A percentile compares a stretch with the other conserved stretches of the same genome.
These are phyloP conservation scores for Aspergillus intermedius DNA, from an alignment of 2,329 filamentous ascomycete species.

Conservation along the genomic window DNA sequence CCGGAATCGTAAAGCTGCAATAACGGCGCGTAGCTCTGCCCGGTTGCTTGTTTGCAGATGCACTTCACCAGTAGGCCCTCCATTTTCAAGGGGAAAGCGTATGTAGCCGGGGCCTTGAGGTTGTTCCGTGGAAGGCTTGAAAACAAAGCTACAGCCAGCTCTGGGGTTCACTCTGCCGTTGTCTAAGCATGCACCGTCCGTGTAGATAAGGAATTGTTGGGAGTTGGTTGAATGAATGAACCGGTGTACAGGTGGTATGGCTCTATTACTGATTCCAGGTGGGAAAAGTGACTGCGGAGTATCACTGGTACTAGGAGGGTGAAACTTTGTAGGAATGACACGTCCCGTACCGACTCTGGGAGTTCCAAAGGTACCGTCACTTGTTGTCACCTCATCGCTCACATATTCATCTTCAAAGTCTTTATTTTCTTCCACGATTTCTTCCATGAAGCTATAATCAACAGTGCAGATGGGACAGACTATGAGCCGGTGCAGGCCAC, in stretches of 20 bases:
- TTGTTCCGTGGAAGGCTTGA: constrained; percentile 5
- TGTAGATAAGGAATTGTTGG: constrained; percentile 35
- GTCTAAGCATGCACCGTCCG: constrained; percentile 42
- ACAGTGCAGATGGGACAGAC: constrained; percentile 27
- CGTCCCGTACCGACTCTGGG: constrained; percentile 21
- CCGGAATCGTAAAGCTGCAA: constrained; percentile 44
- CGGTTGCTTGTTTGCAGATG: constrained; percentile 45
- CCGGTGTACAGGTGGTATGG: background rate
- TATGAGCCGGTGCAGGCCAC: constrained; percentile 28
- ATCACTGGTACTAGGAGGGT: constrained; percentile 12
- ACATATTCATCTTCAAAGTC: constrained; percentile 6
- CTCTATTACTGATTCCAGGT: background rate
- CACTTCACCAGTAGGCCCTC: constrained; percentile 37
- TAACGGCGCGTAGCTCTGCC: constrained; percentile 51
- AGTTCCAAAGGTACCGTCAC: background rate
- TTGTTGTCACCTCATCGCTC: constrained; percentile 1
- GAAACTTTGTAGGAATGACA: constrained; percentile 29
- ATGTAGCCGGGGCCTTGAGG: constrained; percentile 5
- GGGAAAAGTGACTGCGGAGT: constrained; percentile 4
- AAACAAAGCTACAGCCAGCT: constrained; percentile 39
- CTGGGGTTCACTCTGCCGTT: constrained; percentile 35
- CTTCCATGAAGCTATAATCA: constrained; percentile 33
- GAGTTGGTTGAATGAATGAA: constrained; percentile 25
- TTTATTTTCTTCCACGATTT: constrained; percentile 14
- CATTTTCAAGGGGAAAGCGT: constrained; percentile 36